Base-by-base conservation (phyloP, 371 early-diverging fungal species). In the Mucor plumbeus region DNA sequence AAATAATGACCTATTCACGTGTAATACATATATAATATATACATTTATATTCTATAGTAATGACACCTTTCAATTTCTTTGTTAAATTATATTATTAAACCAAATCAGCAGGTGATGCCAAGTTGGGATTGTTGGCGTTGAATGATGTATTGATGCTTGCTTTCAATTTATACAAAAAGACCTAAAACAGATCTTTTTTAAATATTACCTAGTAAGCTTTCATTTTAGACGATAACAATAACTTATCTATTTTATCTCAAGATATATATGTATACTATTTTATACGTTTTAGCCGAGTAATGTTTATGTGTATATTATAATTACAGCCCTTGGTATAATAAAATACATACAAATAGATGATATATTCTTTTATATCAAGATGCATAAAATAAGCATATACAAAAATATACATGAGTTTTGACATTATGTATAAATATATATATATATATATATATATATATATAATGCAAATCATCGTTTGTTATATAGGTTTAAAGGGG, bases 1-100 rank as follows among this genome's bases (percentile, higher is more conserved):
- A 50, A 50, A 50, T 21, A 50, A 50, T 50, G 50, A 50, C 50
- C 50, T 50, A 19, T 50, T 26, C 50, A 50, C 50, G 50, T 50
- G 50, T 50, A 50, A 19, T 26, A 26, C 38, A 4, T 38, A 9
- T 38, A 38, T 11, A 50, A 50, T 50, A 50, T 50, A 50, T 3
- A 50, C 50, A 21, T 50, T 26, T 48, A 44, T 44, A 44, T 48
- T 9, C 9, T 17, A 21, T 4, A 7, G 26, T 11, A 50, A 50
- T 50, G 50, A 50, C 50, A 21, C 17, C 50, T 50, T 50, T 50
- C 50, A 50, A 21, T 21, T 50, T 4, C 9, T n/a, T n/a, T 26
- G 26, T 26, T 26, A 26, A 26, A 26, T 3, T 26, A 3, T 26
- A 26, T 26, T 26, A 21, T n/a, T n/a, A 21, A 50, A 26, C 8